phyloP scores from a whole-genome alignment of 768 basidiomycete genomes.

The Daedaleopsis nitida region DNA sequence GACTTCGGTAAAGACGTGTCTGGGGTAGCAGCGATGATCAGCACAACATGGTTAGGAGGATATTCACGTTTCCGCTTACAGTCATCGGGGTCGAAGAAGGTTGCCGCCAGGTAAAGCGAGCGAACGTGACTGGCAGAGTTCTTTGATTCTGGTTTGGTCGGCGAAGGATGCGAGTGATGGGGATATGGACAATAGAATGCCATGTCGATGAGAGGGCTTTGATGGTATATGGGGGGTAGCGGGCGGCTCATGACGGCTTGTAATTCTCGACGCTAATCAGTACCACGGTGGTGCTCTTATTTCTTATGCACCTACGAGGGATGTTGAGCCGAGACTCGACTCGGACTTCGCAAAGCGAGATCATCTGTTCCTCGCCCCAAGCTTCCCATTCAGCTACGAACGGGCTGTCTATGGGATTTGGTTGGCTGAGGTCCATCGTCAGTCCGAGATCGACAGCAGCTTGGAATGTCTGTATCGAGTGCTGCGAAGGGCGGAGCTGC shows the following conservation, averaged over 20 bases:
- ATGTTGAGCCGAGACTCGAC: conserved; percentile 47
- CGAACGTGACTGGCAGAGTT: conserved; percentile 26
- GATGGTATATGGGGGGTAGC: conserved; percentile 46
- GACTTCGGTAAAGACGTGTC: conserved; percentile 42
- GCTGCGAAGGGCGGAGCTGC: conserved; percentile 44
- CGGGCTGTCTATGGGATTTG: conserved; percentile 30
- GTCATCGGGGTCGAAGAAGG: conserved; percentile 60
- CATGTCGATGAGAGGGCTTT: conserved; percentile 43
- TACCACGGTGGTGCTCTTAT: background rate
- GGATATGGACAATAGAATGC: conserved; percentile 39
- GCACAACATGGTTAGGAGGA: too few relatives aligned
- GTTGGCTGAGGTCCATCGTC: conserved; percentile 35
- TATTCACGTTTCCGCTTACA: conserved; percentile 43
- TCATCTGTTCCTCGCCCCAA: conserved; percentile 59
- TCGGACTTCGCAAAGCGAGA: conserved; percentile 64
- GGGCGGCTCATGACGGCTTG: conserved; percentile 47
- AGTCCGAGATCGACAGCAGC: conserved; percentile 46
- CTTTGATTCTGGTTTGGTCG: conserved; percentile 24
- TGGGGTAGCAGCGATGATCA: conserved; percentile 5
- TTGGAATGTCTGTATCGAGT: conserved; percentile 25
- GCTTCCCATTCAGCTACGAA: conserved; percentile 49
- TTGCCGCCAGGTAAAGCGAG: conserved; percentile 51
- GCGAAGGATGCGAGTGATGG: conserved; percentile 27
- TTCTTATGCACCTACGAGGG: conserved; percentile 41
- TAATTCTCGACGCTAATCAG: background rate